A percentile compares a stretch with the other conserved stretches of the same genome.
These are phyloP conservation scores for Saccharomycopsis olivae DNA, from an alignment of 805 yeast genomes.

Conservation along the genomic window DNA sequence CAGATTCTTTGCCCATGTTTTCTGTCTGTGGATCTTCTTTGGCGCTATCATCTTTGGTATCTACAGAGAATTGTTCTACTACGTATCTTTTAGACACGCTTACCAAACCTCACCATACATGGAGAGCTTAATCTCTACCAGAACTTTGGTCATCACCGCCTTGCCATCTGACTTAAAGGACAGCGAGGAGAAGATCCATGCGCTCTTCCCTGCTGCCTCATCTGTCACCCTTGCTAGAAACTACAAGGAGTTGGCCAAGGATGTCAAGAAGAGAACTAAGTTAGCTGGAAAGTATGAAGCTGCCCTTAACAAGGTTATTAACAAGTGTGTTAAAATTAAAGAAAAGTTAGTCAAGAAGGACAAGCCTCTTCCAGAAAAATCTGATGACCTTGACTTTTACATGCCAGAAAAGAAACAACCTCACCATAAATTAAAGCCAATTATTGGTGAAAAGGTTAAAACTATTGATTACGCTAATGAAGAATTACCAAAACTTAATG, in stretches of 20 bases:
- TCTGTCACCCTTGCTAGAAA: conserved; percentile 58
- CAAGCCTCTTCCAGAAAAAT: conserved; percentile 43
- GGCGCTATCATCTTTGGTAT: conserved; percentile 55
- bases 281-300: conserved; percentile 52
- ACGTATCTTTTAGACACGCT: conserved; percentile 62
- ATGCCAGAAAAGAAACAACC: conserved; percentile 72
- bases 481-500: conserved; percentile 57
- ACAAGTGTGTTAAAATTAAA: conserved; percentile 48
- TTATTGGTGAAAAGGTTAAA: conserved; percentile 76
- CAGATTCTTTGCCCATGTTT: conserved; percentile 64
- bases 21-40: conserved; percentile 64
- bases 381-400: conserved; percentile 48
- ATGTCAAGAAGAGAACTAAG: conserved; percentile 54
- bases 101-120: conserved; percentile 63
- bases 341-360: conserved; percentile 48
- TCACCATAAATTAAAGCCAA: conserved; percentile 58
- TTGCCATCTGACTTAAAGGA: conserved; percentile 38
- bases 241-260: conserved; percentile 42
- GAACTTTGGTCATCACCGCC: conserved; percentile 65
- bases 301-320: conserved; percentile 48
- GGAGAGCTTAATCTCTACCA: conserved; percentile 56
- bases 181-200: conserved; percentile 40
- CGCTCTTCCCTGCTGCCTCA: conserved; percentile 53
- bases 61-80: conserved; percentile 65
- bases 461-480: conserved; percentile 67